Evolutionary conservation across 176 grass and related monocot species (phyloP).

Genomic region (Cymbopogon citratus): DNA sequence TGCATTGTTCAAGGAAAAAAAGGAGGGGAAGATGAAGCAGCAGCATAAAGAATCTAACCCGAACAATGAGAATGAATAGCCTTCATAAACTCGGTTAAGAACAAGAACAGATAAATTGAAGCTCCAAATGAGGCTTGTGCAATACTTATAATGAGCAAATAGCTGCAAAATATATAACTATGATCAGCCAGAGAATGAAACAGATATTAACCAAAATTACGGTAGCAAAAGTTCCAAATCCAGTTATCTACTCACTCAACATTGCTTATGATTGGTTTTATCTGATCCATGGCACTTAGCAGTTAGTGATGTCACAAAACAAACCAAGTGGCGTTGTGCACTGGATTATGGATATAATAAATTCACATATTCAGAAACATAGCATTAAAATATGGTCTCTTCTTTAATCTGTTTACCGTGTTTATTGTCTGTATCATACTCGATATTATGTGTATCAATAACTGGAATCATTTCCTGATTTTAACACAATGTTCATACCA

Average conservation of each 20-base stretch:
- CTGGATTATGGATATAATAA: background rate
- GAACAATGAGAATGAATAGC: conserved; percentile 87
- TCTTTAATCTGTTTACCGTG: background rate
- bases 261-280: background rate
- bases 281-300: background rate
- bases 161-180: conserved; percentile 50
- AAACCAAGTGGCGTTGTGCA: background rate
- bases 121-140: conserved; percentile 64
- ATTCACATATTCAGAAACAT: background rate
- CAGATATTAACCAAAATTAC: background rate
- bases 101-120: conserved; percentile 78
- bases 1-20: background rate
- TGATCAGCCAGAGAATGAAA: conserved; percentile 10
- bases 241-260: background rate
- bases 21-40: background rate
- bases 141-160: conserved; percentile 65
- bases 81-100: conserved; percentile 90
- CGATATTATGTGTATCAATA: background rate
- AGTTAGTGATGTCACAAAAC: background rate
- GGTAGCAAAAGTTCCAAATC: background rate
- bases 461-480: background rate
- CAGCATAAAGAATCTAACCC: conserved; percentile 51
- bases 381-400: background rate
- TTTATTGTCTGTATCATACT: too few species aligned
- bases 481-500: background rate